These are phyloP conservation scores for Spergularia bocconei DNA, from an alignment of 148 eudicot species.

Conservation along the genomic window DNA sequence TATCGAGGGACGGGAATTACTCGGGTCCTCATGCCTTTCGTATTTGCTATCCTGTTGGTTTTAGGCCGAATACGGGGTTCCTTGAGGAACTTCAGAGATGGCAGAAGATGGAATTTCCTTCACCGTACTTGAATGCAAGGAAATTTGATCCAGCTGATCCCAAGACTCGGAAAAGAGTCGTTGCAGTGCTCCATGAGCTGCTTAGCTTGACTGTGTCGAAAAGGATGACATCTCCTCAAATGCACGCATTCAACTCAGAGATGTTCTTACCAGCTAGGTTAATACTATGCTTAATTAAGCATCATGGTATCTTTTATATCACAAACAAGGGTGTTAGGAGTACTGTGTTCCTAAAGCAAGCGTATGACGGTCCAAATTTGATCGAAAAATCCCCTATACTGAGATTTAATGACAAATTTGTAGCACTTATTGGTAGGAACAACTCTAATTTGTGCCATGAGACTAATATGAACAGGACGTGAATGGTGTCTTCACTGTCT, in stretches of 20 bases:
- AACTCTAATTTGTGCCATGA: conserved; percentile 31
- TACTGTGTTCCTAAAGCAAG: conserved; percentile 86
- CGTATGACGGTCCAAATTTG: conserved; percentile 74
- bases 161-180: conserved; percentile 68
- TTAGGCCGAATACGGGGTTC: conserved; percentile 78
- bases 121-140: conserved; percentile 87
- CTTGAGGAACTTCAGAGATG: conserved; percentile 75
- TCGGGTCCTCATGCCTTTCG: conserved; percentile 72
- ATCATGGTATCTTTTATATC: conserved; percentile 85
- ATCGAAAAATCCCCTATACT: conserved; percentile 68
- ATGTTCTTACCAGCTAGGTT: conserved; percentile 67
- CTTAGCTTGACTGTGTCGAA: conserved; percentile 84
- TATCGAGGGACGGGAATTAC: conserved; percentile 82
- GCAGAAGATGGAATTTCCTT: conserved; percentile 89
- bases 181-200: conserved; percentile 91
- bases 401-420: conserved; percentile 68
- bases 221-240: conserved; percentile 72
- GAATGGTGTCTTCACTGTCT: not conserved
- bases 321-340: conserved; percentile 84
- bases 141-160: conserved; percentile 68
- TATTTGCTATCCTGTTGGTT: conserved; percentile 64
- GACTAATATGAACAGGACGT: conserved; percentile 2
- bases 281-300: conserved; percentile 83
- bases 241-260: conserved; percentile 74
- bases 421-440: conserved; percentile 65